Base-by-base conservation (phyloP, 345 rosid genomes). In the Eucalyptus curtisii region DNA sequence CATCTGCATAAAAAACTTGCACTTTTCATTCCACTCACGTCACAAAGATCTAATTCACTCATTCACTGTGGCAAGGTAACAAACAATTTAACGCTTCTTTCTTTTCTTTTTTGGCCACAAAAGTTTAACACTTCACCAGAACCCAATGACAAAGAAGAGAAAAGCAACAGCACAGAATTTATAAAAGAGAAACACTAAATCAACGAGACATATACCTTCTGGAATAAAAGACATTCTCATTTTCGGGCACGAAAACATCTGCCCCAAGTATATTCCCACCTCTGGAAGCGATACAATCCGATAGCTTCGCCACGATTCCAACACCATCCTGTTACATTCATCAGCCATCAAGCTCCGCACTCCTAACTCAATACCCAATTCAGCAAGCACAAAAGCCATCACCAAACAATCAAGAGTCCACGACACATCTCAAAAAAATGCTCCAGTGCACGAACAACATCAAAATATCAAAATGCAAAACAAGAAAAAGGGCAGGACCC, bases 201-300 rank as follows among this genome's bases (percentile, higher is more conserved):
- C 42, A 50, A 17, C 37, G 44, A 87, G 22, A 64, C 37, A 71
- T 80, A 10, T 91, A 97, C 99, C 98, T 98, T 92, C 99, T 93
- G 66, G 97, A 98, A 91, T 98, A 98, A 91, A 98, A 98, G 53
- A 96, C 96, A 87, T 93, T 94, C 88, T 92, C 94, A 76, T 94
- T 96, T 27, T 96, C 92, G 15, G 98, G 99, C 81, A 98, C 99
- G 87, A 97, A 98, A 64, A 98, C 95, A 93, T 98, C 99, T 37
- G 97, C 97, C 17, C 91, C 95, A 86, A 96, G 98, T 92, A 98
- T 98, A 93, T 97, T 98, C 50, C 98, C 99, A 4, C 99, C 97
- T 42, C 95, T 95, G 42, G 98, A 94, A 90, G 99, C 98, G 91
- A 97, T 98, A 76, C 99, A 97, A 44, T 98, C 99, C 8, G 97